Percentiles rank a stretch among this genome's conserved stretches.
Conservation (phyloP, 441 rosid genomes). For the Syzygium syzygioides region DNA sequence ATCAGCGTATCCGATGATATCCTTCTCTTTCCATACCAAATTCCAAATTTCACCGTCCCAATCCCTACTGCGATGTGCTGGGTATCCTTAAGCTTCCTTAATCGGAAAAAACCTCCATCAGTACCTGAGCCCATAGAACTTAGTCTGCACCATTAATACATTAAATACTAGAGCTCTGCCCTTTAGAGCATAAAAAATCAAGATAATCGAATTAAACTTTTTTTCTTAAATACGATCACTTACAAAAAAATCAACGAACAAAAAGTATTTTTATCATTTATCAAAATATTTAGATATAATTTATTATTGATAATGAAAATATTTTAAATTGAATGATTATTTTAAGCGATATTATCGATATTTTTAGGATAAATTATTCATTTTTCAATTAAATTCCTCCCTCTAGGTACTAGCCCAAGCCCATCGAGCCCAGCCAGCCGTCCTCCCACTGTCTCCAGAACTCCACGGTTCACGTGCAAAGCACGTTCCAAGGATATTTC, state of each 20-base stretch:
- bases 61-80: too few species aligned
- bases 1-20: too few species aligned
- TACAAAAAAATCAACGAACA: accelerated
- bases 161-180: too few species aligned
- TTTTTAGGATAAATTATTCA: accelerated
- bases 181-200: too few species aligned
- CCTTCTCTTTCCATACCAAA: too few species aligned
- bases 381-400: neutral
- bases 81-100: neutral
- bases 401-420: neutral
- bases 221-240: too few species aligned
- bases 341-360: neutral
- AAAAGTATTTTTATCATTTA: accelerated
- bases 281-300: accelerated
- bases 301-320: accelerated
- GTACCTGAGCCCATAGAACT: neutral
- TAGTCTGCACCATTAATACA: neutral
- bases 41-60: too few species aligned
- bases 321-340: neutral
- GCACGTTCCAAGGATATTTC: neutral
- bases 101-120: neutral
- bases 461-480: neutral
- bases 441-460: neutral
- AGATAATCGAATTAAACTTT: too few species aligned
- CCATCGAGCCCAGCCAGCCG: neutral